Conservation (phyloP, 2,329 filamentous ascomycete genomes). For the Sclerotinia subarctica region DNA sequence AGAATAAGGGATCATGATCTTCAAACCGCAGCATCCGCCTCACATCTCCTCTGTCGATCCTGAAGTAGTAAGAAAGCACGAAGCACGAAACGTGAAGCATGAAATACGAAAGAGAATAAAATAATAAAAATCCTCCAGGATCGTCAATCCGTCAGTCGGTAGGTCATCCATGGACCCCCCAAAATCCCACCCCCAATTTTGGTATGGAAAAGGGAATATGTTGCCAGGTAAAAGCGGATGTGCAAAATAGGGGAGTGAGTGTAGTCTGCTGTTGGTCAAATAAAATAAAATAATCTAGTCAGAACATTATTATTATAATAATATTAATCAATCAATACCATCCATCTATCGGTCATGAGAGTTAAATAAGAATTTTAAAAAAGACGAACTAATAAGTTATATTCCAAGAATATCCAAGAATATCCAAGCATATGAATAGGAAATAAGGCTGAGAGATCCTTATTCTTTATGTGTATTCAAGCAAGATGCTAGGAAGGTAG, state of each 20-base stretch:
- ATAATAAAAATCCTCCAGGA: not conserved
- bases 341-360: not conserved
- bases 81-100: no score
- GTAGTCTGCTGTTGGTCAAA: no score
- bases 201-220: not conserved
- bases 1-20: slow-evolving; percentile 10
- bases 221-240: not conserved
- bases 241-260: not conserved
- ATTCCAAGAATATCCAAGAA: not conserved
- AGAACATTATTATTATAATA: no score
- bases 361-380: not conserved
- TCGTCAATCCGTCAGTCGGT: not conserved
- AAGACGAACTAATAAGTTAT: not conserved
- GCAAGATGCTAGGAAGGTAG: no score
- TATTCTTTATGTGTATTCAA: not conserved
- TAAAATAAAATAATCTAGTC: not conserved
- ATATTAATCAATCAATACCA: not conserved
- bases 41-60: not conserved
- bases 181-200: not conserved
- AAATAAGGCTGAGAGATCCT: not conserved
- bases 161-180: slow-evolving; percentile 1
- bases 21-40: not conserved
- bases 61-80: not conserved
- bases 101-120: not conserved
- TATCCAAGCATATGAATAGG: not conserved